Evolutionary conservation across 371 early-diverging fungal genomes (phyloP), one percentile per base, ranked within the genome.

Genomic region (Fennellomyces sp.): DNA sequence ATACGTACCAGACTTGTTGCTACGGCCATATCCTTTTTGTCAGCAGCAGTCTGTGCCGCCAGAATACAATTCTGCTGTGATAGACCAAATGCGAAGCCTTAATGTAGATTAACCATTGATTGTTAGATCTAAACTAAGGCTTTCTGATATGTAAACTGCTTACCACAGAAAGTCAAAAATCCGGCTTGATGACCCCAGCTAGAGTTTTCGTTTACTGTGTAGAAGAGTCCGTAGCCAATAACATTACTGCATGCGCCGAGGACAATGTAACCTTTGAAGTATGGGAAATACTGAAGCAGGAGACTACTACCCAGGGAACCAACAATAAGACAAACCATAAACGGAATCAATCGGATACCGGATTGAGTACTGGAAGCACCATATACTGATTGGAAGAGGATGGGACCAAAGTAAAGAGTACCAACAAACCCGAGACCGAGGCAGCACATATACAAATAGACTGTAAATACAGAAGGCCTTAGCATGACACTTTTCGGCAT

Each of bases 361-460:
- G 80, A 76, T 17, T 60, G 25, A 0, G 69, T 76, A 41, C 73
- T 72, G 31, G 65, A 52, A 1, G 75, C 76, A 25, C 69, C 75
- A 61, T 66, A 80, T 0, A 76, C 77, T 52, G 75, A 33, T 50
- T 80, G 80, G 71, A 83, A 88, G 38, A 78, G 85, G 28, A 85
- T 47, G 3, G 92, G 86, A 10, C 88, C 77, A 68, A 89, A 91
- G 64, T 88, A 94, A 17, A 91, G 64, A 11, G 86, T 76, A 25
- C 84, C 81, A 45, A 88, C 84, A 60, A 91, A 88, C n/a, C 82
- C 42, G 12, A 36, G 15, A 0, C 28, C 41, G 0, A 42, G 28
- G 6, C 25, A 13, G 1, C 8, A 1, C 21, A 65, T 71, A 29
- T 65, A 61, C 2, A 58, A 26, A 28, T 55, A 61, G 5, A 62